phyloP scores from a whole-genome alignment of 495 filamentous ascomycete species.

The Echria macrotheca region DNA sequence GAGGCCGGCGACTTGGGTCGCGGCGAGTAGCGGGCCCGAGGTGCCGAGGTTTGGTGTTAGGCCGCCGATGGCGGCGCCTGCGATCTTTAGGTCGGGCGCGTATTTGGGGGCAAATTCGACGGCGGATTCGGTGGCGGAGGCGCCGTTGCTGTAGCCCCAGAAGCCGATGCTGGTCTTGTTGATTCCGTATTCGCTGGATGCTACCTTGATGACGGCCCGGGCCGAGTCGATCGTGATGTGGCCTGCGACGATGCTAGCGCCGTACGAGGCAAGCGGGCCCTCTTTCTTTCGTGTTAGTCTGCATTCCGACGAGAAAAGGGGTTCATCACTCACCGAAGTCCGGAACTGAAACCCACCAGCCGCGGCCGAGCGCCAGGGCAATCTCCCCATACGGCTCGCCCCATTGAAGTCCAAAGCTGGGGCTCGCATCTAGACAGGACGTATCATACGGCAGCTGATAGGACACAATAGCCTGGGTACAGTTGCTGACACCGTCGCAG shows the following conservation, averaged over 20 bases:
- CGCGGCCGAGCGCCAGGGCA: constrained; percentile 14
- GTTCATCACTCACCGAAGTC: too few species aligned
- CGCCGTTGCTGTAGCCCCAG: constrained; percentile 55
- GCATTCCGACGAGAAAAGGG: too few species aligned
- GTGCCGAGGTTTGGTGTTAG: constrained; percentile 29
- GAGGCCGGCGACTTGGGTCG: constrained; percentile 18
- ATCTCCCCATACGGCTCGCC: constrained; percentile 21
- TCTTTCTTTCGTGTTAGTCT: too few species aligned
- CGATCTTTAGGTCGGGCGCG: constrained; percentile 48
- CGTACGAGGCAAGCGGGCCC: constrained; percentile 37
- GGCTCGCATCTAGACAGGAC: constrained; percentile 18
- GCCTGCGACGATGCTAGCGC: constrained; percentile 31
- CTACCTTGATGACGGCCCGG: constrained; percentile 32
- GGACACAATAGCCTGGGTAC: constrained; percentile 17
- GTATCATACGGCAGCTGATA: constrained; percentile 27
- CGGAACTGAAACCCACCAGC: constrained; percentile 45
- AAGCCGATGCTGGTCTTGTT: constrained; percentile 27
- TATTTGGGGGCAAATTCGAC: constrained; percentile 50
- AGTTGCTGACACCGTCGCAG: background rate
- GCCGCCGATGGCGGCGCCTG: constrained; percentile 49
- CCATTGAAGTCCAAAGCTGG: constrained; percentile 17
- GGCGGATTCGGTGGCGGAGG: constrained; percentile 49
- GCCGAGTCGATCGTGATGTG: constrained; percentile 45
- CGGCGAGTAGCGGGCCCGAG: constrained; percentile 18
- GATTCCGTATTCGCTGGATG: constrained; percentile 1